phyloP scores from a whole-genome alignment of 2,329 filamentous ascomycete genomes.

The Esteya vermicola region DNA sequence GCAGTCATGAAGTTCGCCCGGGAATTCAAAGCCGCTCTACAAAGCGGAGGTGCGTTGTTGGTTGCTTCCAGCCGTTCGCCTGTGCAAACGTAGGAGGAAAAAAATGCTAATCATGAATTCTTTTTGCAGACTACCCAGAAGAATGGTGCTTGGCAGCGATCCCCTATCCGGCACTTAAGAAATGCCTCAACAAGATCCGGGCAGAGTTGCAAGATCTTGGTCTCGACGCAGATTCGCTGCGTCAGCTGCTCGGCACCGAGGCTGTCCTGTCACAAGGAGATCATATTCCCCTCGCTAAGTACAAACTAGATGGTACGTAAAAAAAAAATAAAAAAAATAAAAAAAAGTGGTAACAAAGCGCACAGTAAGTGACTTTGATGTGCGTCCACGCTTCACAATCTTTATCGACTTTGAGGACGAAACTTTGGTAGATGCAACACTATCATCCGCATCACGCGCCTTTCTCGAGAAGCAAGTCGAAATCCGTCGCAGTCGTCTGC shows the following conservation, averaged over 20 bases:
- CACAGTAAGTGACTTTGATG: slow-evolving; percentile 14
- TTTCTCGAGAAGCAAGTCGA: slow-evolving; percentile 47
- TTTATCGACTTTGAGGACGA: slow-evolving; percentile 53
- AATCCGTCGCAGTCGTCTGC: slow-evolving; percentile 2
- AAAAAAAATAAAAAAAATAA: too few relatives aligned
- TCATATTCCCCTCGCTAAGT: slow-evolving; percentile 23
- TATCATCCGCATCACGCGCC: slow-evolving; percentile 49
- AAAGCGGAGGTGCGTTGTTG: slow-evolving; percentile 7
- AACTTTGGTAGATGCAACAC: slow-evolving; percentile 50
- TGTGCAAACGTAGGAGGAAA: too few relatives aligned
- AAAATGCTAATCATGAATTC: background rate
- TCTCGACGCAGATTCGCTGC: slow-evolving; percentile 56
- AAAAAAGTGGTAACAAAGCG: too few relatives aligned
- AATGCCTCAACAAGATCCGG: slow-evolving; percentile 71
- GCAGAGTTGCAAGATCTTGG: slow-evolving; percentile 57
- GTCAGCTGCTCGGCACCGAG: slow-evolving; percentile 43
- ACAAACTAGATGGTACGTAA: slow-evolving; percentile 36
- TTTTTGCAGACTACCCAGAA: slow-evolving; percentile 47
- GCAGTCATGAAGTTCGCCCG: slow-evolving; percentile 75
- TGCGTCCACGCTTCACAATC: slow-evolving; percentile 57
- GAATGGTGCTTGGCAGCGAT: slow-evolving; percentile 63
- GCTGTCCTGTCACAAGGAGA: slow-evolving; percentile 20
- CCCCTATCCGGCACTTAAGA: slow-evolving; percentile 74
- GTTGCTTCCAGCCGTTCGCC: too few relatives aligned
- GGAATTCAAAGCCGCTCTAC: slow-evolving; percentile 57